Evolutionary conservation across 2,329 filamentous ascomycete species (phyloP), one percentile per base, ranked within the genome.

Genomic region (Fusarium pseudocircinatum): DNA sequence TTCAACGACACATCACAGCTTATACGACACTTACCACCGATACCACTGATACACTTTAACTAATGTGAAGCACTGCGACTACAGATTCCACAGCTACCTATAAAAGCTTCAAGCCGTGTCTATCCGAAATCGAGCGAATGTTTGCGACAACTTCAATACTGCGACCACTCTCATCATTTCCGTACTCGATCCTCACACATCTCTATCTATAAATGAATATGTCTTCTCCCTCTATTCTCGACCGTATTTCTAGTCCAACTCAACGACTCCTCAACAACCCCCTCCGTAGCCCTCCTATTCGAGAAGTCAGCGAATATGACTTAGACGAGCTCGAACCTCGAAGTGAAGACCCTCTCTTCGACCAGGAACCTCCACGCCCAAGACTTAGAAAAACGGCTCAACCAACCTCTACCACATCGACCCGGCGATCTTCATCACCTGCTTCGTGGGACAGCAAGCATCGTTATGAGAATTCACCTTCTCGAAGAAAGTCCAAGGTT

Each of bases 291-390:
- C 68, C 77, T 34, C 67, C 71, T 36, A 52, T 69, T 28, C 77
- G 74, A 37, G 73, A 77, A 16, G 73, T 78, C 16, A 79, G 75
- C 70, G 82, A 83, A 56, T 83, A 84, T 69, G 77, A 81, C 47
- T 78, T 85, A n/a, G 78, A 83, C 37, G 78, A 82, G 43, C 81
- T 85, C 14, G 79, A 82, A n/a, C 83, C 83, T 16, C 78, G 77
- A 42, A 81, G 80, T 11, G 78, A 82, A 42, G 78, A 79, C n/a
- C 66, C 69, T 42, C 63, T 74, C 22, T 57, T 72, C 32, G 73
- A 78, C 26, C 74, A 76, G 10, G 69, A 75, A 34, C 60, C 75
- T 32, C 69, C 72, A 11, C 77, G 54, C 36, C 69, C 72, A 34
- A 74, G 78, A 52, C 63, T 78, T 12, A 69, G 71, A 43, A 75